Evolutionary conservation across 352 stramenopile genomes (phyloP), one percentile per base, ranked within the genome.

Genomic region (Globisporangium spiculum): DNA sequence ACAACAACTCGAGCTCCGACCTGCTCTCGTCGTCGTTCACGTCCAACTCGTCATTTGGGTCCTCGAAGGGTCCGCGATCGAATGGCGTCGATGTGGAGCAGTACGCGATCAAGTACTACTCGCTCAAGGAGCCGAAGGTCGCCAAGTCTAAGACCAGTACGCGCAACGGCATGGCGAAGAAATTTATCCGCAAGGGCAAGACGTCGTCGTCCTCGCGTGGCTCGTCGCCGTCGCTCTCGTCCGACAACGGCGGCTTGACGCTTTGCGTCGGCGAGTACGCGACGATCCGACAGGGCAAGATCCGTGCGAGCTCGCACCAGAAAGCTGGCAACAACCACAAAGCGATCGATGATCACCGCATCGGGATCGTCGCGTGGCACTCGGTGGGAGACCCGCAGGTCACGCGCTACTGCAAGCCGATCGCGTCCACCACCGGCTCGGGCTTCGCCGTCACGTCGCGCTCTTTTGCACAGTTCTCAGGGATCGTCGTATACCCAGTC

Each of bases 331-430:
- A 34, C 16, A 68, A 63, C n/a, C 67, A 68, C n/a, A 75, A 69
- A 53, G 65, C 67, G 26, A 9, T 53, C 14, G 67, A 68, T 18
- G 80, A 91, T 65, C 69, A 82, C 14, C 83, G 83, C 2, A 69
- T 91, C 14, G 83, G 83, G 4, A 88, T 91, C 72, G 83, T 91
- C 63, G 83, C 81, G 67, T 78, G 79, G 30, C 81, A 91, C 60
- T 91, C 83, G n/a, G 71, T 91, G 24, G 81, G 87, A 50, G 83
- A 91, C 68, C 80, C 81, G 2, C 75, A 82, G 0, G 73, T 91
- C 24, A 81, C 81, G 32, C 70, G 81, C 22, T 84, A 84, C 44
- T 91, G 83, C 63, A 83, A 84, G 55, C 82, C 83, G 6, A 82
- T 91, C 26, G 74, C 83, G 46, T 64, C 59, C 41, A 75, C 32